Conservation (phyloP, 2,329 filamentous ascomycete genomes). For the Chrysosporium keratinophilum region DNA sequence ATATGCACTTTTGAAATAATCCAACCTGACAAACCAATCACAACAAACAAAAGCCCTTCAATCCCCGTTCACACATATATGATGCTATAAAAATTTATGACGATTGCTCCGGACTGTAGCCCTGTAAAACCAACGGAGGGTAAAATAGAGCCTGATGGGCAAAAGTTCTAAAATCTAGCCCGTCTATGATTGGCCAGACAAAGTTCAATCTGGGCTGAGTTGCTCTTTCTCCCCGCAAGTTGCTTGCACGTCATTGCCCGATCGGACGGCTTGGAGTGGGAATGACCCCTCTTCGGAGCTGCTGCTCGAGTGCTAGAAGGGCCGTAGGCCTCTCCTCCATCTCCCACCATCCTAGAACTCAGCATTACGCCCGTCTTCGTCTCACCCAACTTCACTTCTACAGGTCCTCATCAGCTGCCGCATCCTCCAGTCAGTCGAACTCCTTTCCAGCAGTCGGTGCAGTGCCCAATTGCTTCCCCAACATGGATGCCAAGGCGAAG, state of each 20-base stretch:
- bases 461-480: slow-evolving; percentile 14
- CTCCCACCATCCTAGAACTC: neutral
- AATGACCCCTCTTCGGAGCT: slow-evolving; percentile 18
- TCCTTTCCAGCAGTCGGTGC: slow-evolving; percentile 1
- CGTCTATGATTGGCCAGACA: neutral
- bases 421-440: slow-evolving; percentile 1
- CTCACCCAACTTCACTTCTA: neutral
- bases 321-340: neutral
- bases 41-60: neutral
- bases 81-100: too few species aligned
- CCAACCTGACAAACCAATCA: neutral
- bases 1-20: neutral
- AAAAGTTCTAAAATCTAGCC: neutral
- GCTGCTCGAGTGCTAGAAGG: slow-evolving; percentile 4
- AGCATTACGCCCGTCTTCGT: neutral
- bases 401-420: slow-evolving; percentile 1
- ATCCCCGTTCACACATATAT: too few species aligned
- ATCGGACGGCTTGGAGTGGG: neutral
- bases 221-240: neutral
- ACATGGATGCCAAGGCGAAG: slow-evolving; percentile 34
- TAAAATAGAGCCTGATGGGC: neutral
- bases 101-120: too few species aligned
- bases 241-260: neutral
- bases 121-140: neutral
- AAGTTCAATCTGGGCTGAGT: neutral